Evolutionary conservation across 805 yeast genomes (phyloP).

Genomic region (Scheffersomyces spartinae): DNA sequence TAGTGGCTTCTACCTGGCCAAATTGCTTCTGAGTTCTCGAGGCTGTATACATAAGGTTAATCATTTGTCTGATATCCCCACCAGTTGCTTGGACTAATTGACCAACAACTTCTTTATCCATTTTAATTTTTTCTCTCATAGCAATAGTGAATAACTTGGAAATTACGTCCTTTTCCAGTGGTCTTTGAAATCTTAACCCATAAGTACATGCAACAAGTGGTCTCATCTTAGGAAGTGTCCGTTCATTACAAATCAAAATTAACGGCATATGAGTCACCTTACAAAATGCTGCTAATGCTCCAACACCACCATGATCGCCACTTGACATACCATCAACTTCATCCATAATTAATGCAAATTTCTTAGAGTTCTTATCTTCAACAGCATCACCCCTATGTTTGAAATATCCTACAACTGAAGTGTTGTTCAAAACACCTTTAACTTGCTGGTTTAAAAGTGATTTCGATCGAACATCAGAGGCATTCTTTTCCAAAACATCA

Average conservation of each 20-base stretch:
- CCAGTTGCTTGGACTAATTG: constrained; percentile 76
- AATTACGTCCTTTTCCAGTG: constrained; percentile 69
- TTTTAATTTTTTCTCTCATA: constrained; percentile 64
- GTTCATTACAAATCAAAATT: constrained; percentile 89
- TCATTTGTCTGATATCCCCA: constrained; percentile 90
- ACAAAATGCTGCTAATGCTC: constrained; percentile 82
- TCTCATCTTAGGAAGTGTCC: constrained; percentile 87
- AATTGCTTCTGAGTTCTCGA: constrained; percentile 60
- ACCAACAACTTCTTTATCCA: constrained; percentile 74
- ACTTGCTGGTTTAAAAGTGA: constrained; percentile 57
- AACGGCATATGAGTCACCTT: constrained; percentile 79
- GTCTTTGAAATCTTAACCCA: constrained; percentile 81
- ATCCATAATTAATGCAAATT: constrained; percentile 86
- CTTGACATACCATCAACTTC: constrained; percentile 99
- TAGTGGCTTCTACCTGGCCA: constrained; percentile 49
- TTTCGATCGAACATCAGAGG: constrained; percentile 86
- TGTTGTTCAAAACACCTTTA: constrained; percentile 63
- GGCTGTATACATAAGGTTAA: constrained; percentile 78
- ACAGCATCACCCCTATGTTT: constrained; percentile 20
- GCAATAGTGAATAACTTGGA: constrained; percentile 88
- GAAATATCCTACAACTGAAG: constrained; percentile 75
- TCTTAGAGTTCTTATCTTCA: constrained; percentile 30
- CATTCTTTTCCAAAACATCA: constrained; percentile 69
- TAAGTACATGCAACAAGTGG: constrained; percentile 78
- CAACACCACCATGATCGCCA: constrained; percentile 98